Evolutionary conservation across 306 rosid genomes (phyloP).

Genomic region (Corylus heterophylla): DNA sequence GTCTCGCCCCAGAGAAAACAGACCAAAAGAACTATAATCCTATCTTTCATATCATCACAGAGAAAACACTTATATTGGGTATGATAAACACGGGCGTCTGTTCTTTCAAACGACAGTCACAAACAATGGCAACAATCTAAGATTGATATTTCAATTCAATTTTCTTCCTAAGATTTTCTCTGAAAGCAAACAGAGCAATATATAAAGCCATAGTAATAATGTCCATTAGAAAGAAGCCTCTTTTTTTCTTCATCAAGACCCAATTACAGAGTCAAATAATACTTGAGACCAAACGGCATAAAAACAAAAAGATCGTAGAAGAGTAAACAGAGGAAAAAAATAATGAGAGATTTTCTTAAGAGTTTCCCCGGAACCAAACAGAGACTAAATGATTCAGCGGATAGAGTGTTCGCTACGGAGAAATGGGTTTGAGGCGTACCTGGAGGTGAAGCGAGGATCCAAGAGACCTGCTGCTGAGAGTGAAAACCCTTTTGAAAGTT

Average conservation of each 20-base stretch:
- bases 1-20: neutral
- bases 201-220: neutral
- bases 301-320: neutral
- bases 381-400: neutral
- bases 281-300: neutral
- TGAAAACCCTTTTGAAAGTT: neutral
- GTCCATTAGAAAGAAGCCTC: neutral
- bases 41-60: neutral
- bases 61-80: neutral
- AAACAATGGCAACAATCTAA: neutral
- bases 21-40: neutral
- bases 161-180: neutral
- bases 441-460: neutral
- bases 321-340: neutral
- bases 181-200: neutral
- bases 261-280: neutral
- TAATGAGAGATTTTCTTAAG: neutral
- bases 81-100: neutral
- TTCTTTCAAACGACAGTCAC: neutral
- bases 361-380: neutral
- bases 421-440: slow-evolving; percentile 10
- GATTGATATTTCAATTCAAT: neutral
- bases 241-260: neutral
- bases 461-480: slow-evolving; percentile 5
- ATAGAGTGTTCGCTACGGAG: neutral